These are phyloP conservation scores for Citrus reticulata DNA, from an alignment of 345 rosid genomes.

Conservation along the genomic window DNA sequence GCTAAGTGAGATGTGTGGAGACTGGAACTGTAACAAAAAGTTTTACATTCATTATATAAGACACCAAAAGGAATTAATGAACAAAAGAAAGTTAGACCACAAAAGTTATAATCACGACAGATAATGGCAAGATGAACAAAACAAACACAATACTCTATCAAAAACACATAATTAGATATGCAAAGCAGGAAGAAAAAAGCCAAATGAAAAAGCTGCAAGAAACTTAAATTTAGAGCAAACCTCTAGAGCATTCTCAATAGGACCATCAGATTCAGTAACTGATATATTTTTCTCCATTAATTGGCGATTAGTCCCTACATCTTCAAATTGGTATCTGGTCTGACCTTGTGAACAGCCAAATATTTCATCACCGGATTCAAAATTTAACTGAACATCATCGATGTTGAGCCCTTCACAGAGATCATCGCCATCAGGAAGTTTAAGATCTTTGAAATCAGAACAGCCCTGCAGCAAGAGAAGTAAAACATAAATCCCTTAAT, in stretches of 20 bases:
- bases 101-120: not conserved
- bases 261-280: constrained; percentile 38
- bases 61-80: not conserved
- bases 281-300: constrained; percentile 44
- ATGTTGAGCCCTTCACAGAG: constrained; percentile 51
- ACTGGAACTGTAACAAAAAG: not conserved
- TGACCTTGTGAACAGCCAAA: constrained; percentile 38
- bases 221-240: constrained; percentile 21
- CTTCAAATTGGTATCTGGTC: constrained; percentile 31
- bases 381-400: constrained; percentile 45
- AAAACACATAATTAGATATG: not conserved
- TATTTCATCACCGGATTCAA: constrained; percentile 48
- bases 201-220: not conserved
- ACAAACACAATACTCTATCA: not conserved
- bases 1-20: not conserved
- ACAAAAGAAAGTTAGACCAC: not conserved
- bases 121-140: not conserved
- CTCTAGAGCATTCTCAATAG: constrained; percentile 44
- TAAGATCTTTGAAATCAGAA: constrained; percentile 34
- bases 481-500: not conserved
- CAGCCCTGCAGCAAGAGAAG: constrained; percentile 27
- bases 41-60: not conserved
- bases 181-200: not conserved
- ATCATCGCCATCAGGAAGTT: constrained; percentile 46
- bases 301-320: constrained; percentile 30